A percentile compares a stretch with the other conserved stretches of the same genome.
Conservation (phyloP, 2,329 filamentous ascomycete genomes). For the Penicillium digitatum region DNA sequence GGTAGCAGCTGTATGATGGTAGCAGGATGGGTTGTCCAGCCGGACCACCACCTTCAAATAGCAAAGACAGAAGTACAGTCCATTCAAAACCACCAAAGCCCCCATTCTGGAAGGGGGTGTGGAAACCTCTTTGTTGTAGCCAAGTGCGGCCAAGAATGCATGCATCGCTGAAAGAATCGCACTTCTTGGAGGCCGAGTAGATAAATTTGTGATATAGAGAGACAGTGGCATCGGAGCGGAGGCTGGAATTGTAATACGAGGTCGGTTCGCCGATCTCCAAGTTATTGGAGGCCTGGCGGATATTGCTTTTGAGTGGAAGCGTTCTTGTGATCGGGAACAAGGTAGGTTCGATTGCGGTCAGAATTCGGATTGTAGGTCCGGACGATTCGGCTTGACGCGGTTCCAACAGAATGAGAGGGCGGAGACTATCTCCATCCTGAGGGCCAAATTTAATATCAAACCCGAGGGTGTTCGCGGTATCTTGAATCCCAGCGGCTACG, state of each 20-base stretch:
- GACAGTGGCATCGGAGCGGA: slow-evolving; percentile 73
- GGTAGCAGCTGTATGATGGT: slow-evolving; percentile 78
- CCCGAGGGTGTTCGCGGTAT: slow-evolving; percentile 48
- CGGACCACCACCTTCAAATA: slow-evolving; percentile 72
- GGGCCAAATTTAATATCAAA: slow-evolving; percentile 61
- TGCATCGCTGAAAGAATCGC: slow-evolving; percentile 72
- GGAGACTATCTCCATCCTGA: slow-evolving; percentile 69
- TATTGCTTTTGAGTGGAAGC: slow-evolving; percentile 63
- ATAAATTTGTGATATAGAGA: slow-evolving; percentile 72
- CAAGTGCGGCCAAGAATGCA: slow-evolving; percentile 83
- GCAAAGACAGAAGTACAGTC: slow-evolving; percentile 71
- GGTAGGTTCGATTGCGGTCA: slow-evolving; percentile 66
- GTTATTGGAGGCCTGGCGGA: slow-evolving; percentile 53
- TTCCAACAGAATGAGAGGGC: slow-evolving; percentile 61
- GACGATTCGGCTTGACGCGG: slow-evolving; percentile 35
- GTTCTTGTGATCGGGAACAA: slow-evolving; percentile 71
- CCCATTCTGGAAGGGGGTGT: slow-evolving; percentile 63
- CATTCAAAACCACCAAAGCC: slow-evolving; percentile 95
- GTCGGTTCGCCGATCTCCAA: slow-evolving; percentile 54
- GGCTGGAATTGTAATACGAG: slow-evolving; percentile 81
- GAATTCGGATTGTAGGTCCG: slow-evolving; percentile 55
- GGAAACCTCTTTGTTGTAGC: slow-evolving; percentile 83
- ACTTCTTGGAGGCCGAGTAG: slow-evolving; percentile 64
- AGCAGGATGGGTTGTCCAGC: slow-evolving; percentile 70
- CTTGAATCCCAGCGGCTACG: slow-evolving; percentile 66